Conservation (phyloP, 2,329 filamentous ascomycete genomes). For the Sclerotiophoma versabilis region DNA sequence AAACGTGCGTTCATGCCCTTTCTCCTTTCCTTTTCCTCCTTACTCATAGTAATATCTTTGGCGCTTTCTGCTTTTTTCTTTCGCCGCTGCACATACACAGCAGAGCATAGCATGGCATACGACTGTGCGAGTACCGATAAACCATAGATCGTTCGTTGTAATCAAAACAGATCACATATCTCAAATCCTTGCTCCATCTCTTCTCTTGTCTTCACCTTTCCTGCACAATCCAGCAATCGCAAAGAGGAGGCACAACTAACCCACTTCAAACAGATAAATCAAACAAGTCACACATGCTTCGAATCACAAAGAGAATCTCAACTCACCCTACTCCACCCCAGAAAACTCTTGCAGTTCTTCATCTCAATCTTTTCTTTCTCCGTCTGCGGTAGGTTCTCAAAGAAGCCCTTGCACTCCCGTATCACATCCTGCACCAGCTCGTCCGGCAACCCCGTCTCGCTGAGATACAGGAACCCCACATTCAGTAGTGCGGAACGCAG, state of each 20-base stretch:
- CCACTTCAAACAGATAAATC: not conserved
- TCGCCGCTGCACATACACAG: conserved; percentile 1
- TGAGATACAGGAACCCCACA: conserved; percentile 87
- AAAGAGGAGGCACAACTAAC: too few species aligned
- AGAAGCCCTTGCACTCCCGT: conserved; percentile 73
- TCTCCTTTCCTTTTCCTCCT: not conserved
- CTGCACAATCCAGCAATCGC: too few species aligned
- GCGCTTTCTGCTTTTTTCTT: not conserved
- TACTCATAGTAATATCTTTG: conserved; percentile 4
- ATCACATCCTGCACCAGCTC: conserved; percentile 71
- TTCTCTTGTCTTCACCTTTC: too few species aligned
- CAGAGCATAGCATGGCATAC: conserved; percentile 6
- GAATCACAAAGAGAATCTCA: not conserved
- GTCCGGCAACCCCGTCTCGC: conserved; percentile 69
- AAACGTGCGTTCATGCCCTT: not conserved
- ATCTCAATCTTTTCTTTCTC: conserved; percentile 72
- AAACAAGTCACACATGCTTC: not conserved
- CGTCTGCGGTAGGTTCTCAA: conserved; percentile 71
- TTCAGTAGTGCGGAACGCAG: conserved; percentile 80
- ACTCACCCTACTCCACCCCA: conserved; percentile 57
- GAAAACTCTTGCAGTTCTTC: conserved; percentile 58
- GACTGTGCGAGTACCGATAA: conserved; percentile 15
- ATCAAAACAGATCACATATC: not conserved
- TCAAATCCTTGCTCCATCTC: too few species aligned
- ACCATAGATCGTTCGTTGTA: conserved; percentile 7